A percentile compares a stretch with the other conserved stretches of the same genome.
phyloP scores from a whole-genome alignment of 2,329 filamentous ascomycete species.

The Ascochyta lentis region DNA sequence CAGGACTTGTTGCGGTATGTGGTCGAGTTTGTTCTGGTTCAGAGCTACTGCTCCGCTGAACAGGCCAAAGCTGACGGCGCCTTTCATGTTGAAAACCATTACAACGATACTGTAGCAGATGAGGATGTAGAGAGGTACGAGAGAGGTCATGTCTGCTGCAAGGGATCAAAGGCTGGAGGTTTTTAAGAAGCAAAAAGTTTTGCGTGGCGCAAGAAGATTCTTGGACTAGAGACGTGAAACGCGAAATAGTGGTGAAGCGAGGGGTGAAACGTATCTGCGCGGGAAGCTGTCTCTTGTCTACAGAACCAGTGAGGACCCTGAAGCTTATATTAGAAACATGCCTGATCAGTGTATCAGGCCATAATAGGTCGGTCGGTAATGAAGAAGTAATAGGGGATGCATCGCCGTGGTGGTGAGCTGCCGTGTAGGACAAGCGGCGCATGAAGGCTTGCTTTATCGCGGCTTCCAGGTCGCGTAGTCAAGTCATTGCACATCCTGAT shows the following conservation, averaged over 20 bases:
- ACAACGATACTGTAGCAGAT: constrained; percentile 13
- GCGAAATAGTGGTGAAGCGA: constrained; percentile 23
- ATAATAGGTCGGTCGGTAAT: not conserved
- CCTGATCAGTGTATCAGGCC: constrained; percentile 16
- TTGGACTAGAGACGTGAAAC: constrained; percentile 29
- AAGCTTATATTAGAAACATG: constrained; percentile 17
- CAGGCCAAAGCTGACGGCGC: constrained; percentile 26
- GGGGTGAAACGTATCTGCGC: constrained; percentile 32
- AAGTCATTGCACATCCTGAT: not conserved
- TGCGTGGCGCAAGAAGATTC: not conserved
- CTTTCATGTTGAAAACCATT: constrained; percentile 31
- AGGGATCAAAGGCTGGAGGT: not conserved
- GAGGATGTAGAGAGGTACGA: constrained; percentile 14
- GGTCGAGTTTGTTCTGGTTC: constrained; percentile 27
- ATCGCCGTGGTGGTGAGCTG: not conserved
- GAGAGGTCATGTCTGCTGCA: constrained; percentile 12
- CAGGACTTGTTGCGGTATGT: constrained; percentile 29
- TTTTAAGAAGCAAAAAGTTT: not conserved
- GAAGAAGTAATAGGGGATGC: not conserved
- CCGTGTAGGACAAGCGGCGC: too few species aligned
- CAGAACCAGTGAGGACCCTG: not conserved
- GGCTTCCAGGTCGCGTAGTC: too few species aligned
- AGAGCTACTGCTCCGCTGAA: constrained; percentile 33
- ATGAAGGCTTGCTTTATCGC: too few species aligned
- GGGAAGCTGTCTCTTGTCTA: constrained; percentile 15